Evolutionary conservation across 139 green algal species (phyloP), one percentile per base, ranked within the genome.

Genomic region (Trebouxia sp.): DNA sequence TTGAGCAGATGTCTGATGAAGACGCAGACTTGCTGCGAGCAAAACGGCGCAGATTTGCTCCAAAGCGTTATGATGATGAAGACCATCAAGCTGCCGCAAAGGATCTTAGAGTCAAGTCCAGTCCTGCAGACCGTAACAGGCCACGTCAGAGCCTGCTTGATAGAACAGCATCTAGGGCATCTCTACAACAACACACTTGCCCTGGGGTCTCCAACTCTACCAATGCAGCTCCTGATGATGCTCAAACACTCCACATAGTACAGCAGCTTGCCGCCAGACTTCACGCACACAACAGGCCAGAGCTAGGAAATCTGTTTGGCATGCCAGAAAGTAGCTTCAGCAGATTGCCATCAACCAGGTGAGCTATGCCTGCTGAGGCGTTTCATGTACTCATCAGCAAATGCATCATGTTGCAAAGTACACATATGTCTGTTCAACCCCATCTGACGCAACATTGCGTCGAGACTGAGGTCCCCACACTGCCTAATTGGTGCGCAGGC

Each of bases 1-100:
- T n/a, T n/a, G n/a, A n/a, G n/a, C n/a, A n/a, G n/a, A 72, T 72
- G 62, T 72, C 62, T 45, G 35, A 26, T 17, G 37, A 24, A 72
- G 35, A 45, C 20, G 7, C 15, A 30, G 62, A 72, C 37, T 10
- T 45, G 62, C 62, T 35, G 9, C 8, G 62, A 42, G 62, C 62
- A 6, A 72, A 72, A 41, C 32, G 62, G 35, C 62, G 62, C 26
- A 32, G 62, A 1, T 72, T 32, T 72, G 62, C 62, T 30, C 62
- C 62, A 14, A 72, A 72, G 11, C 32, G 62, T 14, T 72, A 45
- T 45, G 32, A 22, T 72, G 62, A 72, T 2, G 12, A 72, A 45
- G 62, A 72, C 5, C 32, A 72, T 28, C 14, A 14, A 22, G n/a
- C 32, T 26, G 9, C 62, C 14, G 14, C 2, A 14, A 9, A 26